Evolutionary conservation across 73 alveolate genomes (phyloP).

Genomic region (Paramecium caudatum): DNA sequence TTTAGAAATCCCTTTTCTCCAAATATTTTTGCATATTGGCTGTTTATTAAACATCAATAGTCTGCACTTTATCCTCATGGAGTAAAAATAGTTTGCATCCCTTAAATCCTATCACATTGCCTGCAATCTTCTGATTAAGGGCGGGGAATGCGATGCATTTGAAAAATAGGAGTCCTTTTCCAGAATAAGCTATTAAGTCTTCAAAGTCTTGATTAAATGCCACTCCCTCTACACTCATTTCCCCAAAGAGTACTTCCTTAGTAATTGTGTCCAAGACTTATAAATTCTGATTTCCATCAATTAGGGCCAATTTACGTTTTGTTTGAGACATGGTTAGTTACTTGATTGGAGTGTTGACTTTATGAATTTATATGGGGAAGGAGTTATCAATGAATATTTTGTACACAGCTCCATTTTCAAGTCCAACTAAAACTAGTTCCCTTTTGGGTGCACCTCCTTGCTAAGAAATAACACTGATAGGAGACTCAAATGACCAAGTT

Average conservation of each 20-base stretch:
- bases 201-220: conserved; percentile 74
- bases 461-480: not conserved
- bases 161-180: conserved; percentile 54
- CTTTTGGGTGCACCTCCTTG: conserved; percentile 64
- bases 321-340: conserved; percentile 25
- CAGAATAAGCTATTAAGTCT: conserved; percentile 72
- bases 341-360: conserved; percentile 2
- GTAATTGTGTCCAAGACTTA: conserved; percentile 38
- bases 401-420: conserved; percentile 63
- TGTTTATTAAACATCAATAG: conserved; percentile 66
- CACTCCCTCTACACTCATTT: conserved; percentile 70
- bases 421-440: conserved; percentile 70
- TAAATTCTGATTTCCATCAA: conserved; percentile 68
- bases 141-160: conserved; percentile 69
- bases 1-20: conserved; percentile 69
- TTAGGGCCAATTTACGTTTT: conserved; percentile 67
- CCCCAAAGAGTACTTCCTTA: conserved; percentile 69
- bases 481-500: conserved; percentile 71
- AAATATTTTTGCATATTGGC: conserved; percentile 65
- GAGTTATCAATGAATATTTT: conserved; percentile 71
- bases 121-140: conserved; percentile 54
- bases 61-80: not conserved
- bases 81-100: conserved; percentile 55
- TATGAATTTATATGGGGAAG: conserved; percentile 66
- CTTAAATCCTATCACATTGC: conserved; percentile 69